Percentiles rank a stretch among this genome's conserved stretches.
phyloP scores from a whole-genome alignment of 371 early-diverging fungal genomes.

The Mortierella sp. region DNA sequence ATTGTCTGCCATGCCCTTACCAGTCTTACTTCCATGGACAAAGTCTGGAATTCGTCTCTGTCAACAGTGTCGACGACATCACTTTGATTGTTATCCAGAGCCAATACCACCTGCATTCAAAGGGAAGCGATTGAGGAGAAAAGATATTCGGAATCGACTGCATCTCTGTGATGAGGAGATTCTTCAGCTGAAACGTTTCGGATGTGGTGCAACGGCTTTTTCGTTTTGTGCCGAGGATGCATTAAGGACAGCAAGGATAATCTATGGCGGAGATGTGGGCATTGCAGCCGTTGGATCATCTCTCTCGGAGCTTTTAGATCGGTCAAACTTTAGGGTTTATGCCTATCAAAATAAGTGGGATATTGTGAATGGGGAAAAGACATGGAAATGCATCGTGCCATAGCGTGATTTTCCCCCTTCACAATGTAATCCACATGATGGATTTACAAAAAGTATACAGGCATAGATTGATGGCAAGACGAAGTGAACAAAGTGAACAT shows the following conservation, averaged over 20 bases:
- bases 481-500: too few species aligned
- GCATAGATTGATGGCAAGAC: not conserved
- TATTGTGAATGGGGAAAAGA: not conserved
- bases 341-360: not conserved
- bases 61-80: conserved; percentile 1
- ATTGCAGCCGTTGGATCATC: conserved; percentile 3
- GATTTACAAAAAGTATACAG: not conserved
- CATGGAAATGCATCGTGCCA: conserved; percentile 1
- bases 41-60: conserved; percentile 5
- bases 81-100: conserved; percentile 6
- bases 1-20: conserved; percentile 4
- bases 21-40: conserved; percentile 15
- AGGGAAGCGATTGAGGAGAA: conserved; percentile 6
- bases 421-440: not conserved
- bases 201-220: not conserved
- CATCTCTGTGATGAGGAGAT: conserved; percentile 11
- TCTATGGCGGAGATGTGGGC: conserved; percentile 14
- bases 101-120: not conserved
- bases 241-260: not conserved
- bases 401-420: not conserved
- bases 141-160: not conserved
- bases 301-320: not conserved
- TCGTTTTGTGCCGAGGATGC: conserved; percentile 16
- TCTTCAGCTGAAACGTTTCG: conserved; percentile 9
- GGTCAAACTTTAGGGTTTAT: not conserved